Conservation (phyloP, 192 early-diverging fungal species). For the Chytriomyces hyalinus region DNA sequence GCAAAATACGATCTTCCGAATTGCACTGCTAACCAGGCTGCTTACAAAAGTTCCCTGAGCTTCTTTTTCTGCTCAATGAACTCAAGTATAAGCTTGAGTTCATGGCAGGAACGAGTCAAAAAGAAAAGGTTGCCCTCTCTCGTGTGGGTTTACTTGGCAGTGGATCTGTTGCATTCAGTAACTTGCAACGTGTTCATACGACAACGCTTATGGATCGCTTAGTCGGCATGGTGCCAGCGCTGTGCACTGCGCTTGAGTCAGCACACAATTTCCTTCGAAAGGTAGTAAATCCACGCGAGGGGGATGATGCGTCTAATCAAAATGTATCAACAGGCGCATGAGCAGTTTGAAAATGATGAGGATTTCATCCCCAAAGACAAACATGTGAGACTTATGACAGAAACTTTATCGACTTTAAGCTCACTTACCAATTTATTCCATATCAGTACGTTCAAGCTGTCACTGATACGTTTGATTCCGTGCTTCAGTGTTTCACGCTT, state of each 20-base stretch:
- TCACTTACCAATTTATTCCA: no score
- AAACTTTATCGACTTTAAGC: neutral
- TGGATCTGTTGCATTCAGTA: constrained; percentile 28
- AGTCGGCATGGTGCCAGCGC: neutral
- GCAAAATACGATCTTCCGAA: no score
- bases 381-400: no score
- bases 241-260: constrained; percentile 19
- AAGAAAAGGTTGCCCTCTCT: neutral
- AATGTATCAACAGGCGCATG: neutral
- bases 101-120: neutral
- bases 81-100: constrained; percentile 29
- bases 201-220: neutral
- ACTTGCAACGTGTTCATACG: neutral
- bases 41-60: constrained; percentile 17
- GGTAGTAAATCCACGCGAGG: neutral
- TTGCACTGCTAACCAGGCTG: neutral
- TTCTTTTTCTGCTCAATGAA: constrained; percentile 20
- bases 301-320: neutral
- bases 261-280: constrained; percentile 6
- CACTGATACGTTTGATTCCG: constrained; percentile 2
- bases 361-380: constrained; percentile 1
- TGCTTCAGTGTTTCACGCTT: constrained; percentile 21
- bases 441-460: constrained; percentile 3
- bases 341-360: constrained; percentile 5
- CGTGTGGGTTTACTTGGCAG: constrained; percentile 8